These are phyloP conservation scores for Wickerhamiella bombiphila DNA, from an alignment of 805 yeast species.

Conservation along the genomic window DNA sequence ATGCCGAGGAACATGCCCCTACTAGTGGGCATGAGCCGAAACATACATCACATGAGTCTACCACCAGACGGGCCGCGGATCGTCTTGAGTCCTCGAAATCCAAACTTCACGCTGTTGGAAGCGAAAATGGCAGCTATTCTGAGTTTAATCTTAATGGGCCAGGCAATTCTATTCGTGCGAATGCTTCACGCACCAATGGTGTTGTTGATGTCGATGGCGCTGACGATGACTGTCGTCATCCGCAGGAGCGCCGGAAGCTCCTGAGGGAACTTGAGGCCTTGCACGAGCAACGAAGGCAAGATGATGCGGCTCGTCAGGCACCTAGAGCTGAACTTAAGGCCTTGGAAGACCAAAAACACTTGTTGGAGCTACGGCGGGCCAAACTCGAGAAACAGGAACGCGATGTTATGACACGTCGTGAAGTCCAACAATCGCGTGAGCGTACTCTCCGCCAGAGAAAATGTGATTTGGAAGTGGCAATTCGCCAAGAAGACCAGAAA, in stretches of 20 bases:
- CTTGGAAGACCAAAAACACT: slow-evolving; percentile 25
- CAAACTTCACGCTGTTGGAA: slow-evolving; percentile 1
- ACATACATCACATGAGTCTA: too few species aligned
- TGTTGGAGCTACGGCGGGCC: slow-evolving; percentile 24
- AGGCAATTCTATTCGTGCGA: neutral
- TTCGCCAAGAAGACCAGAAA: slow-evolving; percentile 3
- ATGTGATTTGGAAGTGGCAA: slow-evolving; percentile 10
- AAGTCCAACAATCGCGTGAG: slow-evolving; percentile 6
- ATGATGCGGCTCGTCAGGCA: slow-evolving; percentile 21
- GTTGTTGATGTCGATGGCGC: slow-evolving; percentile 4
- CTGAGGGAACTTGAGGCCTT: slow-evolving; percentile 22
- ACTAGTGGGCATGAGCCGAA: too few species aligned
- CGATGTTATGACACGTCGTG: slow-evolving; percentile 7
- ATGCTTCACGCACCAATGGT: slow-evolving; percentile 5
- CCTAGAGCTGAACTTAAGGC: slow-evolving; percentile 25
- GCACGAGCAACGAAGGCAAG: slow-evolving; percentile 20
- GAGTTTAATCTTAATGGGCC: neutral
- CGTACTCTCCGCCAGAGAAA: slow-evolving; percentile 2
- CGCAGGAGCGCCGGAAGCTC: slow-evolving; percentile 22
- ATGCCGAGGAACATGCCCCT: slow-evolving; percentile 1
- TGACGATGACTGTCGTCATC: slow-evolving; percentile 2
- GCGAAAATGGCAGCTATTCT: slow-evolving; percentile 1
- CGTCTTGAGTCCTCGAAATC: slow-evolving; percentile 1
- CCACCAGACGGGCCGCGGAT: neutral
- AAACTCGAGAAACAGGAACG: slow-evolving; percentile 20